These are phyloP conservation scores for Phytophthora sp. DNA, from an alignment of 352 stramenopile genomes.

Conservation along the genomic window DNA sequence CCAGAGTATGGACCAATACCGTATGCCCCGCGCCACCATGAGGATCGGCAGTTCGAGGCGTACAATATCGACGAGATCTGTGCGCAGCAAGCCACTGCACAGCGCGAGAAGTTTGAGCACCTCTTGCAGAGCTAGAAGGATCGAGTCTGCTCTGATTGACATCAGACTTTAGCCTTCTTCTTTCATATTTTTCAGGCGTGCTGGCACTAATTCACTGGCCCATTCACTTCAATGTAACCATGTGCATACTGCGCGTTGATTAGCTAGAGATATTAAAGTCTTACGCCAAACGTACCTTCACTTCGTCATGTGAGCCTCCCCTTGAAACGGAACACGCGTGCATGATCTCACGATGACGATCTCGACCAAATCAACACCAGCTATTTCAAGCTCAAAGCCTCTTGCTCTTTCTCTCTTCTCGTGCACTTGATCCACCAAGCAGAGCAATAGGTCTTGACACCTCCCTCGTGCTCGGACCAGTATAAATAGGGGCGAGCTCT, in stretches of 20 bases:
- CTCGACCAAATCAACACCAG: constrained; percentile 15
- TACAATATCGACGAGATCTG: constrained; percentile 65
- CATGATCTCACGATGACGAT: background rate
- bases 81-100: constrained; percentile 35
- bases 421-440: background rate
- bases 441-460: background rate
- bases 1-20: constrained; percentile 75
- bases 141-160: background rate
- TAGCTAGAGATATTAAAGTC: constrained; percentile 21
- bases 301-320: background rate
- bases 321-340: too few species aligned
- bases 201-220: too few species aligned
- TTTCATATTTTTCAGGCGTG: too few species aligned
- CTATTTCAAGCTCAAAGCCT: too few species aligned
- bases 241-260: background rate
- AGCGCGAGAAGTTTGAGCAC: constrained; percentile 42
- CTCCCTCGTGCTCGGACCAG: background rate
- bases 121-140: background rate
- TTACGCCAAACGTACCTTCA: background rate
- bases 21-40: constrained; percentile 50
- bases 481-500: constrained; percentile 13
- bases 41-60: constrained; percentile 34
- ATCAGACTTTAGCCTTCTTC: too few species aligned
- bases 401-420: background rate
- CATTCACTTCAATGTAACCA: constrained; percentile 14